Conservation (phyloP, 2,329 filamentous ascomycete species). For the Drechmeria coniospora region DNA sequence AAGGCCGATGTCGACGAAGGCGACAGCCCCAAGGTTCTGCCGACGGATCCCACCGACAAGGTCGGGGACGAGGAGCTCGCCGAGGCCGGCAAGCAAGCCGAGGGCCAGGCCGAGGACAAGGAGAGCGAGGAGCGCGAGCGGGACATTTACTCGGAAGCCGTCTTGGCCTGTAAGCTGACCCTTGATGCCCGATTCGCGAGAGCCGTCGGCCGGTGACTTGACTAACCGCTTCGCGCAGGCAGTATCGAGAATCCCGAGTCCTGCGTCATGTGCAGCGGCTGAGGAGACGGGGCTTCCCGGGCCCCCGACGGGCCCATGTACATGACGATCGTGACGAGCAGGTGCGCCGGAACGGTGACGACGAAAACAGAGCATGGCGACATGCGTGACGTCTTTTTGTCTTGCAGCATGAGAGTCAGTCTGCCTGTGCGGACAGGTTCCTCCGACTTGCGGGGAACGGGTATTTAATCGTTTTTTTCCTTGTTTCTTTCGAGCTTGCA, state of each 20-base stretch:
- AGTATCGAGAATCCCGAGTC: slow-evolving; percentile 95
- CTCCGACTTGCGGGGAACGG: too few relatives aligned
- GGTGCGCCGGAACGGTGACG: too few relatives aligned
- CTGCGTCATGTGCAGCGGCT: slow-evolving; percentile 97
- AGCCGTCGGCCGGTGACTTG: too few relatives aligned
- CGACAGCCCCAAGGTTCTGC: slow-evolving; percentile 63
- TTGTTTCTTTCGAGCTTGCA: too few relatives aligned
- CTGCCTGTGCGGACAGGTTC: too few relatives aligned
- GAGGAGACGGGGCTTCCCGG: slow-evolving; percentile 17
- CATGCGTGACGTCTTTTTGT: too few relatives aligned
- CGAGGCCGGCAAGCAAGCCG: slow-evolving; percentile 47
- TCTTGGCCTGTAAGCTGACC: slow-evolving; percentile 58
- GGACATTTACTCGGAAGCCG: slow-evolving; percentile 92
- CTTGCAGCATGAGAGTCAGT: too few relatives aligned
- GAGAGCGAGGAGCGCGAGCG: slow-evolving; percentile 63
- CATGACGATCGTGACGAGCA: too few relatives aligned
- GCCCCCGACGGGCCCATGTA: too few relatives aligned
- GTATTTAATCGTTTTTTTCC: too few relatives aligned
- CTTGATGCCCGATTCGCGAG: not conserved
- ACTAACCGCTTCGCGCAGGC: slow-evolving; percentile 32
- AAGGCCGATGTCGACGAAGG: slow-evolving; percentile 65
- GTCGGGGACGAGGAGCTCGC: slow-evolving; percentile 50
- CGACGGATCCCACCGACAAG: slow-evolving; percentile 52
- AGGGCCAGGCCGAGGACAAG: slow-evolving; percentile 55
- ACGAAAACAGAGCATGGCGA: too few relatives aligned